Evolutionary conservation across 352 stramenopile species (phyloP).

Genomic region (Albugo laibachii): DNA sequence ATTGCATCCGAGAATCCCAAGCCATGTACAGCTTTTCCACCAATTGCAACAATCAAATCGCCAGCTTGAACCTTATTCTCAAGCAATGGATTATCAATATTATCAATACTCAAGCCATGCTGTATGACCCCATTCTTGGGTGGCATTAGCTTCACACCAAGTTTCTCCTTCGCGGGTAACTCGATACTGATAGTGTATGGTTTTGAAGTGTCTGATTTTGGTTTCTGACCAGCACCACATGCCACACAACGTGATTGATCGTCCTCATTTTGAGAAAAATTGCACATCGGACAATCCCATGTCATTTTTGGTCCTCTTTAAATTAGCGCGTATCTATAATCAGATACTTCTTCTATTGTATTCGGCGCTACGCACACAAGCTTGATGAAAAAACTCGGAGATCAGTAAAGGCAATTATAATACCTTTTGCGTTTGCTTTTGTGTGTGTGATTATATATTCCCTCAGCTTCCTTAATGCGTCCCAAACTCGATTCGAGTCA

Average conservation of each 20-base stretch:
- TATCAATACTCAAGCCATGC: conserved; percentile 69
- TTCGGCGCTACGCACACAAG: no score
- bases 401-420: no score
- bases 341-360: no score
- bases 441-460: no score
- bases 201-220: background rate
- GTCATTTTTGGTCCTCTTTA: conserved; percentile 13
- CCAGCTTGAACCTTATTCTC: conserved; percentile 64
- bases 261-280: conserved; percentile 44
- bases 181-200: conserved; percentile 27
- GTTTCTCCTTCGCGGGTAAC: conserved; percentile 64
- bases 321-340: no score
- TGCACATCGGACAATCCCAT: conserved; percentile 37
- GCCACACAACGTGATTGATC: conserved; percentile 30
- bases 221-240: conserved; percentile 17
- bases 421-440: no score
- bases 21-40: conserved; percentile 42
- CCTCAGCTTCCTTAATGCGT: no score
- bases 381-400: no score
- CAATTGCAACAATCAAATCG: conserved; percentile 72
- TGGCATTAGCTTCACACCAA: conserved; percentile 72
- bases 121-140: conserved; percentile 63
- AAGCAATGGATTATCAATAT: conserved; percentile 71
- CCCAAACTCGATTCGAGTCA: no score
- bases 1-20: conserved; percentile 72